phyloP scores from a whole-genome alignment of 371 early-diverging fungal genomes.

The Mortierella sp. region DNA sequence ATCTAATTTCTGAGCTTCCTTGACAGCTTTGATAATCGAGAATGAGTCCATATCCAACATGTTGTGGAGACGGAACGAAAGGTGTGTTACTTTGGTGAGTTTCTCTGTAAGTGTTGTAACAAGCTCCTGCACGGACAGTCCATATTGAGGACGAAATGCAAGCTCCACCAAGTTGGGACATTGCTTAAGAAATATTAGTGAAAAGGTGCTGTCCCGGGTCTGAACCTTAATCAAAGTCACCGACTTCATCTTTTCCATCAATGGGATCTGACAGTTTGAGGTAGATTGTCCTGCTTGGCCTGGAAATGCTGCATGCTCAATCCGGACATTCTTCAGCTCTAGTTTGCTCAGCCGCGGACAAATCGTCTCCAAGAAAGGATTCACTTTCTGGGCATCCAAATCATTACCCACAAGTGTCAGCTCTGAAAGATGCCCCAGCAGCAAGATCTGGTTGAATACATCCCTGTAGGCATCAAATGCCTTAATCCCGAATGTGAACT shows the following conservation, averaged over 20 bases:
- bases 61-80: slow-evolving; percentile 7
- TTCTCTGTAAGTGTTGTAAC: slow-evolving; percentile 11
- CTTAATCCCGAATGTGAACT: slow-evolving; percentile 27
- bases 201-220: slow-evolving; percentile 11
- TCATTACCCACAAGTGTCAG: slow-evolving; percentile 30
- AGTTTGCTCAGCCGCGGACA: slow-evolving; percentile 27
- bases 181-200: slow-evolving; percentile 25
- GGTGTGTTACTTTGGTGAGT: slow-evolving; percentile 19
- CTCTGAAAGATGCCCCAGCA: slow-evolving; percentile 18
- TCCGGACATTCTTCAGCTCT: slow-evolving; percentile 22
- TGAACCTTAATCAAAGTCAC: slow-evolving; percentile 16
- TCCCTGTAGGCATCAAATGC: slow-evolving; percentile 28
- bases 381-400: slow-evolving; percentile 22
- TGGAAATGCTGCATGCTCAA: slow-evolving; percentile 19
- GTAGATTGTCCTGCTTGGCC: background rate
- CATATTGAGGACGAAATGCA: slow-evolving; percentile 17
- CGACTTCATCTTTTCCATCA: slow-evolving; percentile 31
- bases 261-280: slow-evolving; percentile 6
- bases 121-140: slow-evolving; percentile 12
- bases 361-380: slow-evolving; percentile 24
- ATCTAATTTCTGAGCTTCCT: slow-evolving; percentile 26
- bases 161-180: slow-evolving; percentile 41
- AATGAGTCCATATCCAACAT: slow-evolving; percentile 25
- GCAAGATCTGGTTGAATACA: slow-evolving; percentile 16
- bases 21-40: slow-evolving; percentile 25